phyloP scores from a whole-genome alignment of 108 stramenopile species.

The Epipyxis sp. region DNA sequence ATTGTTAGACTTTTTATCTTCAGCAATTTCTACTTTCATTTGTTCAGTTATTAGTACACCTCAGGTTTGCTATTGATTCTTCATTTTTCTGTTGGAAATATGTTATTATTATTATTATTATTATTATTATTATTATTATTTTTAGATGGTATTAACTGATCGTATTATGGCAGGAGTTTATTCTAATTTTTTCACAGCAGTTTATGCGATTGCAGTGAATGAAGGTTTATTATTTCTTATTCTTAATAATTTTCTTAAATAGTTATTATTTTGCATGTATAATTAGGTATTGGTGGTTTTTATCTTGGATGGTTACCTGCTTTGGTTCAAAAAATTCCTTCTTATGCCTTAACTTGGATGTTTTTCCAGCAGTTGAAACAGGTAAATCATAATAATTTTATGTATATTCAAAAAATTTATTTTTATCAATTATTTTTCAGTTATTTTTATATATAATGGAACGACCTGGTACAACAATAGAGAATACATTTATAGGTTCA shows the following conservation, averaged over 20 bases:
- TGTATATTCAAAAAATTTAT: conserved; percentile 87
- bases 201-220: conserved; percentile 54
- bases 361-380: too few species aligned
- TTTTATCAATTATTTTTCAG: conserved; percentile 80
- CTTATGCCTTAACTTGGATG: background rate
- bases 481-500: conserved; percentile 87
- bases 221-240: conserved; percentile 53
- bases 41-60: conserved; percentile 81
- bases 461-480: conserved; percentile 73
- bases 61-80: too few species aligned
- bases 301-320: conserved; percentile 93
- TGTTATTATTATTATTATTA: too few species aligned
- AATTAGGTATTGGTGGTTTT: too few species aligned
- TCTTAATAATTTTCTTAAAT: too few species aligned
- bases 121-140: too few species aligned
- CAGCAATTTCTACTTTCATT: conserved; percentile 76
- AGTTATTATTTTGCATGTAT: too few species aligned
- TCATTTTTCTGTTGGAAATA: too few species aligned
- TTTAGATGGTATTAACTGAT: conserved; percentile 90
- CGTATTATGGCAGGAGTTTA: conserved; percentile 95
- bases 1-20: conserved; percentile 73
- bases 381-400: too few species aligned
- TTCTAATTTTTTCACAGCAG: conserved; percentile 67
- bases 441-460: conserved; percentile 50
- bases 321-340: conserved; percentile 84